Base-by-base conservation (phyloP, 768 basidiomycete genomes). In the Rhodotorula toruloides region DNA sequence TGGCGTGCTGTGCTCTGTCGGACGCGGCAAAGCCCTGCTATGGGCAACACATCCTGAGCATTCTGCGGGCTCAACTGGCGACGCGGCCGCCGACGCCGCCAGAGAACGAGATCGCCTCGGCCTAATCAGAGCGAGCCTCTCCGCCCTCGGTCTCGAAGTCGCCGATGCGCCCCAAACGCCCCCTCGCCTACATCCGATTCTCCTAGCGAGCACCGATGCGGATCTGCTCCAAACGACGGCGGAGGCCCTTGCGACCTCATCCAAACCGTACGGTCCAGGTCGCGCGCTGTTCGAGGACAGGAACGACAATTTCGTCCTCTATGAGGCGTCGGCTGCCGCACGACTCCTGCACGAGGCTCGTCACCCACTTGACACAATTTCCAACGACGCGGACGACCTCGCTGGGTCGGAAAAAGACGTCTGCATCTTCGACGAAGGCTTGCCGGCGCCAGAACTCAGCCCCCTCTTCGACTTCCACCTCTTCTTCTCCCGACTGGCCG, bases 401-500 rank as follows among this genome's bases (percentile, higher is more conserved):
- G 76, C 63, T 50, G 72, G 61, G 31, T 34, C 76, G 36, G 67
- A 69, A 12, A 76, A 77, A 42, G 66, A 67, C 22, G 67, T 79
- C 55, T 48, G 75, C 37, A 67, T 77, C 25, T 76, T 74, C 43
- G 71, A 74, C 3, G 37, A 58, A 0, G 31, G 47, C 8, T 63
- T 72, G 0, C 78, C 77, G 3, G 44, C 70, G 0, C 73, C 65
- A 2, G 78, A 82, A 13, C 78, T 84, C 68, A 88, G 86, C 0
- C 91, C 92, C 0, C 77, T 87, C 1, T 98, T 94, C 78, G 83
- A 88, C 75, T 76, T 89, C 19, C 66, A 71, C 19, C 64, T 76
- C 11, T 97, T 85, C 77, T 91, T 86, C 74, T 67, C 76, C 2
- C 11, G 40, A 2, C 65, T 73, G 13, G 25, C 44, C 25, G 25